Percentiles rank a stretch among this genome's conserved stretches.
Conservation (phyloP, 805 yeast genomes). For the Diddensiella caesifluorescens region DNA sequence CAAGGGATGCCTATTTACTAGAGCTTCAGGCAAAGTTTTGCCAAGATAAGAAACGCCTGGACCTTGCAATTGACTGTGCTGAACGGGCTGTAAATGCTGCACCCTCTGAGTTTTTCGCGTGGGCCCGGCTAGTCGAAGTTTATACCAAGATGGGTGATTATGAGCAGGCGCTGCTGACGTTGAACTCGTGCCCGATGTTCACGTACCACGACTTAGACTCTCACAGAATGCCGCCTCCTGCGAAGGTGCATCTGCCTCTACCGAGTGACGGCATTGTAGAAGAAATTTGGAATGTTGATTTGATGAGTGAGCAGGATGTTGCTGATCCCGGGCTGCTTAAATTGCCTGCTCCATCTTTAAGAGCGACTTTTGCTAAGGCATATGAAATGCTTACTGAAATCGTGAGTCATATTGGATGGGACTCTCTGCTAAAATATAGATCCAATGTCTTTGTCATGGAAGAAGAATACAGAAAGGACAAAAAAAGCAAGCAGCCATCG, state of each 20-base stretch:
- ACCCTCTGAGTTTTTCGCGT: constrained; percentile 72
- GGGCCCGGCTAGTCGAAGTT: constrained; percentile 61
- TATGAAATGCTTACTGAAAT: constrained; percentile 69
- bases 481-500: constrained; percentile 16
- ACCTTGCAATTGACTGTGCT: constrained; percentile 56
- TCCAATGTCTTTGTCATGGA: constrained; percentile 78
- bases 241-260: constrained; percentile 42
- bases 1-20: constrained; percentile 55
- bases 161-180: constrained; percentile 54
- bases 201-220: constrained; percentile 43
- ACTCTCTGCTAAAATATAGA: constrained; percentile 57
- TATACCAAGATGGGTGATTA: constrained; percentile 54
- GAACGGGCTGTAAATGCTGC: constrained; percentile 54
- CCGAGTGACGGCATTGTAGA: constrained; percentile 52
- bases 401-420: constrained; percentile 76
- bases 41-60: constrained; percentile 46
- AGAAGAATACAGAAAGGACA: constrained; percentile 48
- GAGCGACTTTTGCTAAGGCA: constrained; percentile 52
- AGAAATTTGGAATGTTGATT: constrained; percentile 41
- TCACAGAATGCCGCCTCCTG: constrained; percentile 40
- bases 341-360: constrained; percentile 46
- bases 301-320: constrained; percentile 30
- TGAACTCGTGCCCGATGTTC: constrained; percentile 74
- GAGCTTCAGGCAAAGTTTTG: constrained; percentile 62
- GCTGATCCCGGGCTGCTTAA: constrained; percentile 46